phyloP scores from a whole-genome alignment of 2,329 filamentous ascomycete species.

The Xylariaceae sp. region DNA sequence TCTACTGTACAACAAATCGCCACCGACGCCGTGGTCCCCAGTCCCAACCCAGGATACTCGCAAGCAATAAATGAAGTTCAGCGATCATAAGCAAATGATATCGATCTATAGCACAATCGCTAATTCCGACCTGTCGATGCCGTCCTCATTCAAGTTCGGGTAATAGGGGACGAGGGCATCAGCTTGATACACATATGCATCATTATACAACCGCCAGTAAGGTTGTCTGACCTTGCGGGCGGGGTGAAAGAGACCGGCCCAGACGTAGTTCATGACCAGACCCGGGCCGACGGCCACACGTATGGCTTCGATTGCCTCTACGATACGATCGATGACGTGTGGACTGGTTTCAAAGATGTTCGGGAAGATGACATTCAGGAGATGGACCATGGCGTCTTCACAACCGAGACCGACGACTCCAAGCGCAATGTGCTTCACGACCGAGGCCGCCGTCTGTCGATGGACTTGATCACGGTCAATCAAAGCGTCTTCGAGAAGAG shows the following conservation, averaged over 20 bases:
- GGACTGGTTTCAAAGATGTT: conserved; percentile 98
- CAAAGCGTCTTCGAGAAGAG: conserved; percentile 90
- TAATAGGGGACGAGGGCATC: conserved; percentile 98
- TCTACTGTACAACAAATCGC: too few relatives aligned
- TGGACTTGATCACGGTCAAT: conserved; percentile 98
- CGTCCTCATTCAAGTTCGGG: conserved; percentile 79
- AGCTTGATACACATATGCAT: conserved; percentile 89
- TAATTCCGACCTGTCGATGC: conserved; percentile 74
- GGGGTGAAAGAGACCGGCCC: conserved; percentile 95
- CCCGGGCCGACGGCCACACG: conserved; percentile 91
- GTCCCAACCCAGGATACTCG: not conserved
- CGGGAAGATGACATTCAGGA: conserved; percentile 92
- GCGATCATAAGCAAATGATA: not conserved
- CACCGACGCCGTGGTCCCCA: too few relatives aligned
- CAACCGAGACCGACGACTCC: conserved; percentile 97
- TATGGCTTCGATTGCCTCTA: conserved; percentile 95
- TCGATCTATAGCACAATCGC: conserved; percentile 67
- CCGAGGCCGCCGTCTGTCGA: conserved; percentile 90
- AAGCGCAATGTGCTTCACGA: conserved; percentile 96
- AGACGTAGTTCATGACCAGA: conserved; percentile 94
- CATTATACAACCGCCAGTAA: conserved; percentile 97
- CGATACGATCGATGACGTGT: conserved; percentile 96
- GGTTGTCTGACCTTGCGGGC: conserved; percentile 90
- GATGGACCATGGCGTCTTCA: conserved; percentile 96
- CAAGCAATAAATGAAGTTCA: not conserved